Evolutionary conservation across 495 filamentous ascomycete genomes (phyloP), one percentile per base, ranked within the genome.

Genomic region (Hypoxylon rickii): DNA sequence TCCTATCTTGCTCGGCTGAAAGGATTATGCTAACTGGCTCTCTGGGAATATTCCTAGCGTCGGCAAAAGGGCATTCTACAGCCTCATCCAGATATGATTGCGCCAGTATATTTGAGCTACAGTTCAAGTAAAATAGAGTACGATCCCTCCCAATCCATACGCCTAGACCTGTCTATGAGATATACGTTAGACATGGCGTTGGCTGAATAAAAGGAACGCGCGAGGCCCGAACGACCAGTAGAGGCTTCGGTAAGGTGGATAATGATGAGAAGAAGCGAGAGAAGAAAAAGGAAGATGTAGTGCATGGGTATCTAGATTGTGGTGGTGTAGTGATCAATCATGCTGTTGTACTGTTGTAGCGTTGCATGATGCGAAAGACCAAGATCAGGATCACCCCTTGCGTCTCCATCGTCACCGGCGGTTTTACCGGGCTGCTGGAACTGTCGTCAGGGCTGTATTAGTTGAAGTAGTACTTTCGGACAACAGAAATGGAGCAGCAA

Each of bases 361-460:
- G 61, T 68, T 66, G 63, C 64, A 73, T 67, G 61, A 69, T 64
- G 65, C 50, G 44, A 62, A 60, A 57, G 43, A 49, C 39, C 40
- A n/a, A n/a, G 46, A 52, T 62, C 52, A 51, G 37, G 45, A 63
- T 49, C 58, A 51, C n/a, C 52, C 58, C 63, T 61, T 57, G 58
- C 58, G 44, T 53, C 58, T 49, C 53, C 55, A 51, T 64, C 54
- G 55, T 66, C 60, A 68, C 51, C 62, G 67, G 58, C 64, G 64
- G 71, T 70, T 73, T 72, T 75, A 64, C 65, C 70, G 67, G 63
- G 54, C 63, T 61, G 55, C 55, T 69, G 70, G 70, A 61, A 61
- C 57, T 70, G 40, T 44, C 59, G 24, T 10, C 49, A 61, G 44
- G 54, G 44, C 57, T 50, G 46, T 54, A 54, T 51, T 31, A 43